Conservation (phyloP, 1,139 yeast genomes). For the Candida tropicalis region DNA sequence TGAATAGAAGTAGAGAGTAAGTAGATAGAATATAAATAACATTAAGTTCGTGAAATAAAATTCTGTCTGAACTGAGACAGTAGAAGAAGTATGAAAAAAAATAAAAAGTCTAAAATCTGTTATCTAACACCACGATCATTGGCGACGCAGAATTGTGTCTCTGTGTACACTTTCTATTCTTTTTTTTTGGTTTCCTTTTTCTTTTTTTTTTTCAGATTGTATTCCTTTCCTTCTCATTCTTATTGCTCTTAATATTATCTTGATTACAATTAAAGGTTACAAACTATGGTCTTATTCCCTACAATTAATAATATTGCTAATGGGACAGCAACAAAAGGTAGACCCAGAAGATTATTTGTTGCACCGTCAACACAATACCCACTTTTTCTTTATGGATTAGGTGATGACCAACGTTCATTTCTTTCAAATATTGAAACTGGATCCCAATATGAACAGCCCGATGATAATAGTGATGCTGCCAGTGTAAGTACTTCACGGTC, state of each 20-base stretch:
- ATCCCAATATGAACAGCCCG: constrained; percentile 46
- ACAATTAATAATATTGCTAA: constrained; percentile 46
- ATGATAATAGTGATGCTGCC: constrained; percentile 49
- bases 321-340: constrained; percentile 37
- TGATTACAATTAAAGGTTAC: background rate
- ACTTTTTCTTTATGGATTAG: constrained; percentile 61
- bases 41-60: no score
- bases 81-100: no score
- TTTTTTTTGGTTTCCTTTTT: background rate
- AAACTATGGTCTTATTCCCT: constrained; percentile 43
- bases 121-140: no score
- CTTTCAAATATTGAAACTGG: constrained; percentile 45
- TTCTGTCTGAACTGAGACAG: no score
- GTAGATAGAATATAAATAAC: no score
- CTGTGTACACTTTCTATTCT: background rate
- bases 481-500: constrained; percentile 59
- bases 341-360: constrained; percentile 53
- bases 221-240: no score
- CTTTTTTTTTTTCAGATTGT: no score
- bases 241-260: constrained; percentile 1
- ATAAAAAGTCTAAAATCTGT: no score
- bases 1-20: constrained; percentile 21
- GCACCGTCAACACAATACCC: constrained; percentile 76
- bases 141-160: no score
- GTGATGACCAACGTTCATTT: constrained; percentile 68